These are phyloP conservation scores for Diaporthe sp. DNA, from an alignment of 2,329 filamentous ascomycete species.

Conservation along the genomic window DNA sequence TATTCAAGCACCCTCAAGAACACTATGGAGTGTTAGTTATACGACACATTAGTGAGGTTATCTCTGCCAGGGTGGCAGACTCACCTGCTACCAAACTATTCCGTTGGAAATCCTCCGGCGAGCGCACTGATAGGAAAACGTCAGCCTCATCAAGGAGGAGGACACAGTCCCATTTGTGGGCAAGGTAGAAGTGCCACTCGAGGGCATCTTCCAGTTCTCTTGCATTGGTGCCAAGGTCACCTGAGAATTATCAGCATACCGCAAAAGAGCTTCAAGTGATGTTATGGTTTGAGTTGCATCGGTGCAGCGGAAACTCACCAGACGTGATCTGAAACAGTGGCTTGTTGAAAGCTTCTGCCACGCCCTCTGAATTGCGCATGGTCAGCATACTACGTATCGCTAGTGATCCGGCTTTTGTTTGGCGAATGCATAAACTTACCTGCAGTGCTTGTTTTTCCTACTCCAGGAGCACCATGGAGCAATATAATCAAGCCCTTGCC, in stretches of 20 bases:
- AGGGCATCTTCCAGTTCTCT: slow-evolving; percentile 48
- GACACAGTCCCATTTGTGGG: slow-evolving; percentile 48
- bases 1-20: slow-evolving; percentile 58
- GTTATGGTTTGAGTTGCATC: not conserved
- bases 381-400: not conserved
- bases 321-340: slow-evolving; percentile 41
- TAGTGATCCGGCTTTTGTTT: too few species aligned
- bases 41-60: fast-evolving
- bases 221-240: slow-evolving; percentile 51
- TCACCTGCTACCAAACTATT: slow-evolving; percentile 31
- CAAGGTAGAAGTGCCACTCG: slow-evolving; percentile 42
- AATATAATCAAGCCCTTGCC: slow-evolving; percentile 52
- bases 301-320: slow-evolving; percentile 14
- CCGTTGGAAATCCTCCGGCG: slow-evolving; percentile 12
- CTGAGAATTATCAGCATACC: slow-evolving; percentile 29
- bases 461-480: slow-evolving; percentile 50
- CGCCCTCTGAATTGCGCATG: slow-evolving; percentile 40
- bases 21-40: slow-evolving; percentile 44
- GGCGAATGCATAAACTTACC: slow-evolving; percentile 14
- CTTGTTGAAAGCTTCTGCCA: slow-evolving; percentile 42
- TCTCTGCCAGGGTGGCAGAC: slow-evolving; percentile 49
- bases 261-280: not conserved
- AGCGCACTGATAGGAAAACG: slow-evolving; percentile 53
- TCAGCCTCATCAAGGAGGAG: slow-evolving; percentile 72
- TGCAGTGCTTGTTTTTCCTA: slow-evolving; percentile 52